Percentiles rank a stretch among this genome's conserved stretches.
phyloP scores from a whole-genome alignment of 2,329 filamentous ascomycete genomes.

The Xylariaceae sp. region DNA sequence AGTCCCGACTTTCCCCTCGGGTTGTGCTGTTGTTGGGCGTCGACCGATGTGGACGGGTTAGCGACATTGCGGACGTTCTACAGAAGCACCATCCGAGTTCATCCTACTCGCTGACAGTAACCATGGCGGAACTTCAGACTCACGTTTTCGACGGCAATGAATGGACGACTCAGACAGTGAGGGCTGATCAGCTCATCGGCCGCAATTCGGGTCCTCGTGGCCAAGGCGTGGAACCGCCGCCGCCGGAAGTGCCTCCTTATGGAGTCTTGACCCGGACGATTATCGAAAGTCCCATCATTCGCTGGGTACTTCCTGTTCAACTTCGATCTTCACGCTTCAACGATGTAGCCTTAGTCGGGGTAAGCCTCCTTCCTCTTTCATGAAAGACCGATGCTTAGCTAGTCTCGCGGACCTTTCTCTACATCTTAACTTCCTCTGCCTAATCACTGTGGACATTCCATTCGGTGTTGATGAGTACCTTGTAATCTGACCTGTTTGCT shows the following conservation, averaged over 20 bases:
- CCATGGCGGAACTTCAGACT: conserved; percentile 47
- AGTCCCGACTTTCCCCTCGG: no score
- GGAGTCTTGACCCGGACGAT: conserved; percentile 77
- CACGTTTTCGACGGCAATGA: conserved; percentile 49
- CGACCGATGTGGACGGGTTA: not conserved
- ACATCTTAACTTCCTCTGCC: not conserved
- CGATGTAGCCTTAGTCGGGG: conserved; percentile 81
- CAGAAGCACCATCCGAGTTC: not conserved
- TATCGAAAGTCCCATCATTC: conserved; percentile 67
- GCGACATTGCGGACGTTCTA: not conserved
- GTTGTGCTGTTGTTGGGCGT: not conserved
- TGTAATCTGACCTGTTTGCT: not conserved
- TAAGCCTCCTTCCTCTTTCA: conserved; percentile 33
- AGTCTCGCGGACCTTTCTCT: not conserved
- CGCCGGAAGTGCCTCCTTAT: conserved; percentile 45
- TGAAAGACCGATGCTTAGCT: not conserved
- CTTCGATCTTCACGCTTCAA: conserved; percentile 65
- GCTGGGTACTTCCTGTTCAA: conserved; percentile 73
- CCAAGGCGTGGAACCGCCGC: conserved; percentile 28
- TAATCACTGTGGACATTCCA: no score
- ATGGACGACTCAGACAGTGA: conserved; percentile 52
- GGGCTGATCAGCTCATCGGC: conserved; percentile 33
- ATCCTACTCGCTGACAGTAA: not conserved
- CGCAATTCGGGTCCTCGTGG: conserved; percentile 33
- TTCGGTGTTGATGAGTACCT: no score